Base-by-base conservation (phyloP, 352 stramenopile species). In the Phytophthora foliorum region DNA sequence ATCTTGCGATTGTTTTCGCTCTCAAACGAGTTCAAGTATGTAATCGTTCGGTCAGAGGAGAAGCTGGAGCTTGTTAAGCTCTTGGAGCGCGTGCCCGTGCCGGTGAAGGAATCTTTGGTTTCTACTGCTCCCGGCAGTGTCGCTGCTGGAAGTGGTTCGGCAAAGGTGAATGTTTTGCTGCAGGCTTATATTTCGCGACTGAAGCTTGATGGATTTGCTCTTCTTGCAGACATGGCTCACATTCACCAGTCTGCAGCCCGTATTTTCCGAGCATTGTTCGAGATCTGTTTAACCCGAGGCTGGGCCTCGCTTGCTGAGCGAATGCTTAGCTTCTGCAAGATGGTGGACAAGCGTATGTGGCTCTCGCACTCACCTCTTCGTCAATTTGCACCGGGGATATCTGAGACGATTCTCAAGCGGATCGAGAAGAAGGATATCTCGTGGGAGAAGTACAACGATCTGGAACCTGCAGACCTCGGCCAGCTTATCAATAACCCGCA, bases 321-420 rank as follows among this genome's bases (percentile, higher is more conserved):
- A 29, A 97, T 98, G 64, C 83, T 99, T 25, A 96, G 88, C 53
- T 97, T 99, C 49, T 99, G 97, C 67, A 99, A 99, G 65, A 99
- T 99, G 97, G 96, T 99, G n/a, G 93, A 99, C 57, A 94, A 98
- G 71, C 91, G 97, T 29, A 98, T 99, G 78, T 99, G 98, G 98
- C 82, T 95, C 19, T 98, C 94, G 32, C 98, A 99, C 69, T 98
- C 94, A 6, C 98, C 98, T 38, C 84, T 99, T 49, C 91, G 98
- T 27, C 98, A 99, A 74, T 99, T 99, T 63, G 86, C 85, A 0
- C 77, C 88, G 17, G 70, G 59, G 8, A 92, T 99, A 4, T 97
- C 97, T 1, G 97, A 99, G 63, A 93, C 95, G 19, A 98, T 99
- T 27, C 76, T 98, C 8, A 92, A 97, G 53, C 98, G 98, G 29